Percentiles rank a stretch among this genome's conserved stretches.
phyloP scores from a whole-genome alignment of 2,329 filamentous ascomycete genomes.

The Penicillium rolfsii region DNA sequence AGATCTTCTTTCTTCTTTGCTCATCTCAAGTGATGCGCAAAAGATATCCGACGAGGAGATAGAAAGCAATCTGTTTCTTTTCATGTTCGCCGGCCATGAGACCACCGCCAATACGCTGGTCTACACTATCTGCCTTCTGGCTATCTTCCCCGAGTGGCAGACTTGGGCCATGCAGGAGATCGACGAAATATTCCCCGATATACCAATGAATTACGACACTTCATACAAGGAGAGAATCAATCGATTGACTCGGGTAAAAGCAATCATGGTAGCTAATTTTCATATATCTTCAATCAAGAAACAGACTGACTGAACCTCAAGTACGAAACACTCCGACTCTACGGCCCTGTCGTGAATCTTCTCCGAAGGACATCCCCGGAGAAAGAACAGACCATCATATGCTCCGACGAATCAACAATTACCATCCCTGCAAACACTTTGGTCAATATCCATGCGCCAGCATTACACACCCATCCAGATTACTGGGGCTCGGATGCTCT shows the following conservation, averaged over 20 bases:
- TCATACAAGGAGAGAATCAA: background rate
- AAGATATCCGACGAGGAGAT: background rate
- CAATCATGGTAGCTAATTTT: background rate
- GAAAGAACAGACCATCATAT: background rate
- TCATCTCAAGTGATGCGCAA: background rate
- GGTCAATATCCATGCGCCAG: background rate
- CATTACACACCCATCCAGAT: background rate
- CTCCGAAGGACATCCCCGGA: background rate
- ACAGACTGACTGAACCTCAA: background rate
- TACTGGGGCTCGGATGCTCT: background rate
- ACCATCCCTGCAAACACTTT: background rate
- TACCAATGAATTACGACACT: background rate
- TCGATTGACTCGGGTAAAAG: background rate
- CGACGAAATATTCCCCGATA: background rate
- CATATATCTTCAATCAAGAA: background rate
- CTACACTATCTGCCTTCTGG: background rate
- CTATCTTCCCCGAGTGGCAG: background rate
- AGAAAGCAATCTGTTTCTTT: background rate
- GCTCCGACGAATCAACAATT: background rate
- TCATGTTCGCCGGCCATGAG: background rate
- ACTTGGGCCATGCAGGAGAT: background rate
- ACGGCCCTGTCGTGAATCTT: background rate
- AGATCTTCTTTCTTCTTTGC: background rate
- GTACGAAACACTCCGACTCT: background rate
- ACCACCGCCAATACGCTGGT: background rate